These are phyloP conservation scores for Microdochium bolleyi DNA, from an alignment of 2,329 filamentous ascomycete species.

Conservation along the genomic window DNA sequence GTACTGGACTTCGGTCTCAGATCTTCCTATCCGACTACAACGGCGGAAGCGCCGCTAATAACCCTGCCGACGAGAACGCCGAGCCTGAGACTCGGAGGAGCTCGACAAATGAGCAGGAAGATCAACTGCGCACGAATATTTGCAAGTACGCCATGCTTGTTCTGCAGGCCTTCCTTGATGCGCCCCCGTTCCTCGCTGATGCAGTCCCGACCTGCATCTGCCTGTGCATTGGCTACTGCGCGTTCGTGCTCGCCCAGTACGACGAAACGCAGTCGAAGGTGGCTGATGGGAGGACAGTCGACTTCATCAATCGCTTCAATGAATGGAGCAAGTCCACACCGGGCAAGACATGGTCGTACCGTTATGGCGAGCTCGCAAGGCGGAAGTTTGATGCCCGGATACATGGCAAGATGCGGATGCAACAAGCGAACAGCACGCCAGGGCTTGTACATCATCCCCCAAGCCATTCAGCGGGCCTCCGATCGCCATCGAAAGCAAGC, in stretches of 20 bases:
- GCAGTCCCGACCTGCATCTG: constrained; percentile 17
- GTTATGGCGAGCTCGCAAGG: constrained; percentile 18
- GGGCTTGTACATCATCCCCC: not conserved
- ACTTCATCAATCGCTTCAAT: constrained; percentile 17
- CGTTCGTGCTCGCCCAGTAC: constrained; percentile 21
- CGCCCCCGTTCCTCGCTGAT: constrained; percentile 20
- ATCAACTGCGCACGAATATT: constrained; percentile 13
- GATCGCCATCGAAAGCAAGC: not conserved
- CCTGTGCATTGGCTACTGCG: constrained; percentile 23
- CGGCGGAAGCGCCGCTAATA: constrained; percentile 3
- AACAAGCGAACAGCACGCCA: not conserved
- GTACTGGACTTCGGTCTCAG: constrained; percentile 16
- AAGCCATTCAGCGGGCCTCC: not conserved
- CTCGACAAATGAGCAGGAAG: constrained; percentile 5
- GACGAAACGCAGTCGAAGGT: constrained; percentile 19
- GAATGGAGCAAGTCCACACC: constrained; percentile 19
- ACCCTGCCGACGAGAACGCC: constrained; percentile 7
- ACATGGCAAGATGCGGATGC: constrained; percentile 2
- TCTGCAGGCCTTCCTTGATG: constrained; percentile 21
- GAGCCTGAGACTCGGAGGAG: constrained; percentile 2
- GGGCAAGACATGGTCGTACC: constrained; percentile 20
- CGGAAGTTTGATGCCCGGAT: constrained; percentile 18
- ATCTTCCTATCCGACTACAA: constrained; percentile 15
- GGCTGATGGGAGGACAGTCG: constrained; percentile 14
- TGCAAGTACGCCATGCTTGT: constrained; percentile 19